Evolutionary conservation across 495 filamentous ascomycete genomes (phyloP), one percentile per base, ranked within the genome.

Genomic region (Xylona heveae): DNA sequence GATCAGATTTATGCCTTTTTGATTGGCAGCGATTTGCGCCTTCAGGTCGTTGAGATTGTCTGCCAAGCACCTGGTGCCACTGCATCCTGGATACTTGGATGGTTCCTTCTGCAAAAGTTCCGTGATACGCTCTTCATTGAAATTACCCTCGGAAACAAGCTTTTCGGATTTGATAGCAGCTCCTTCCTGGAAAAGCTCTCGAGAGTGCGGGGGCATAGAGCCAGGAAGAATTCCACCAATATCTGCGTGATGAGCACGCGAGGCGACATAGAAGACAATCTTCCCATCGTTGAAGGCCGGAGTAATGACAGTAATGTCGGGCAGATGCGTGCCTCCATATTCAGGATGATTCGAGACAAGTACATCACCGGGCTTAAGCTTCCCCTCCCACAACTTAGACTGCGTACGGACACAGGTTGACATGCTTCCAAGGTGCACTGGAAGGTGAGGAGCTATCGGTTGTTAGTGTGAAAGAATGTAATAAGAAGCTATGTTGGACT

Each of bases 21-120:
- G 79, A 50, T 97, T 95, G 12, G 85, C 83, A 0, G 88, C 85
- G 16, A 95, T 77, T 44, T 95, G 90, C 0, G 88, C 88, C 50
- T 92, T 88, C 19, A 97, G 66, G 49, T 97, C 88, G 33, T 90
- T 93, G 45, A 97, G 57, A 46, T 97, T 97, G 48, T 97, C 88
- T 6, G 71, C 77, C 6, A 97, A 59, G 48, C 85, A 92, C 21
- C 88, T 56, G 3, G 88, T 90, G 4, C 88, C 88, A 34, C 72
- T 74, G 53, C 88, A 94, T 6, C 78, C 88, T 1, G 78, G 71
- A 43, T 83, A 78, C 37, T 79, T 59, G 1, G 82, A 79, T 0
- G 88, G 88, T 41, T 92, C 77, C 3, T 71, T 59, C 37, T 81
- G 73, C 13, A 97, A 62, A 3, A 94, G 59, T 38, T 94, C 72